Conservation (phyloP, 495 filamentous ascomycete genomes). For the Trichocladium uniseriatum region DNA sequence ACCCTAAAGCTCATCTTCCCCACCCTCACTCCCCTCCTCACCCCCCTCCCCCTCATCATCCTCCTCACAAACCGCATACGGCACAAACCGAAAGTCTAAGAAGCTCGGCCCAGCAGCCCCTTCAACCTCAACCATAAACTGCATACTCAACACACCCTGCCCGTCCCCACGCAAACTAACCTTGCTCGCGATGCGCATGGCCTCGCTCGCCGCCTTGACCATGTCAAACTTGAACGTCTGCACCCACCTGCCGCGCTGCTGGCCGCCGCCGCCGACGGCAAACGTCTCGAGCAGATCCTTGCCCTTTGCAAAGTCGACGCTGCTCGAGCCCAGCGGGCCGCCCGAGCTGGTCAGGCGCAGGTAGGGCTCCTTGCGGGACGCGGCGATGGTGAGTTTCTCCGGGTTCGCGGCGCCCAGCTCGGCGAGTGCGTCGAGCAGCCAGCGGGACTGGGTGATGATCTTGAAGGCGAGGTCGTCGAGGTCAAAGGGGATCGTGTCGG, state of each 20-base stretch:
- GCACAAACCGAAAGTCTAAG: constrained; percentile 44
- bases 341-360: constrained; percentile 67
- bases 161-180: constrained; percentile 82
- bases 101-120: constrained; percentile 31
- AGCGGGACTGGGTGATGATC: constrained; percentile 82
- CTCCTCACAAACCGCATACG: constrained; percentile 36
- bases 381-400: constrained; percentile 49
- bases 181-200: constrained; percentile 86
- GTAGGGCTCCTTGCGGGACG: constrained; percentile 56
- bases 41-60: constrained; percentile 23
- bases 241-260: constrained; percentile 36
- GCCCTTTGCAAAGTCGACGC: constrained; percentile 74
- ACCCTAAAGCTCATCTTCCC: background rate
- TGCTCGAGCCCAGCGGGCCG: constrained; percentile 60
- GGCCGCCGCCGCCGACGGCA: constrained; percentile 33
- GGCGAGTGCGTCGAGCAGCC: constrained; percentile 72
- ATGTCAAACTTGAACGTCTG: constrained; percentile 72
- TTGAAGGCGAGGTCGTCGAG: constrained; percentile 75
- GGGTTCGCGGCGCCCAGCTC: constrained; percentile 72
- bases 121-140: constrained; percentile 89
- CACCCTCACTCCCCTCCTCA: constrained; percentile 16
- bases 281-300: constrained; percentile 71
- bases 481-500: constrained; percentile 73
- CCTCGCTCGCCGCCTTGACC: constrained; percentile 71
- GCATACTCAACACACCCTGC: constrained; percentile 83